These are phyloP conservation scores for Gastroboletus turbinatus DNA, from an alignment of 1,284 basidiomycete genomes.

Conservation along the genomic window DNA sequence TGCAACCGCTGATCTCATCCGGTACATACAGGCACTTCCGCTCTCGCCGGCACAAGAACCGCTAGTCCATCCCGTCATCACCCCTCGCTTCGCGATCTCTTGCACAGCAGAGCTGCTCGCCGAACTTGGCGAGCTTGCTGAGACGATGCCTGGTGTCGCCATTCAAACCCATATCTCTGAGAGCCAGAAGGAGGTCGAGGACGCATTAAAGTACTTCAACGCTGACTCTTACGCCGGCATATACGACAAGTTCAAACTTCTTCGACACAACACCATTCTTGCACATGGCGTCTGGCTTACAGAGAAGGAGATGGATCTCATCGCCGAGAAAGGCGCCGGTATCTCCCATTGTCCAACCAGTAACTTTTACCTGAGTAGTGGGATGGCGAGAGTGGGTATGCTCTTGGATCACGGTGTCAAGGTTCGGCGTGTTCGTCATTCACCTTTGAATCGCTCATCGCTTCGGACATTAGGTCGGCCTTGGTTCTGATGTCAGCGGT, in stretches of 20 bases:
- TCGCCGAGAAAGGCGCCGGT: conserved; percentile 69
- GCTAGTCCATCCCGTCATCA: conserved; percentile 87
- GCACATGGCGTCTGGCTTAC: conserved; percentile 89
- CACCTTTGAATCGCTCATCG: conserved; percentile 5
- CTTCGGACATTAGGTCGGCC: conserved; percentile 58
- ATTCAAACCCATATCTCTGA: conserved; percentile 96
- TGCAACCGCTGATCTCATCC: conserved; percentile 66
- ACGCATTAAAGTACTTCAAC: conserved; percentile 68
- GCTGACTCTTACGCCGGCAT: conserved; percentile 70
- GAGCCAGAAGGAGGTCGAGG: conserved; percentile 74
- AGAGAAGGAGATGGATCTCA: conserved; percentile 70
- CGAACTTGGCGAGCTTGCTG: conserved; percentile 56
- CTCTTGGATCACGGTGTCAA: conserved; percentile 86
- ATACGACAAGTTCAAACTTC: conserved; percentile 80
- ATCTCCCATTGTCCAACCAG: conserved; percentile 92
- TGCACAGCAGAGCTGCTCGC: conserved; percentile 76
- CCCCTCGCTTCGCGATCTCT: conserved; percentile 95
- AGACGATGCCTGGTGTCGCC: conserved; percentile 55
- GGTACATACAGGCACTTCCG: conserved; percentile 63
- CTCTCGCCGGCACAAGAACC: conserved; percentile 31
- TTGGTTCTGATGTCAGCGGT: conserved; percentile 93
- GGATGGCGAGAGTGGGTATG: conserved; percentile 75
- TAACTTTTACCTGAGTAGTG: conserved; percentile 89
- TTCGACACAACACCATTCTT: conserved; percentile 81
- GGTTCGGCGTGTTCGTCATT: conserved; percentile 41